These are phyloP conservation scores for Spencermartinsiella ligniputridi DNA, from an alignment of 1,139 yeast genomes.

Conservation along the genomic window DNA sequence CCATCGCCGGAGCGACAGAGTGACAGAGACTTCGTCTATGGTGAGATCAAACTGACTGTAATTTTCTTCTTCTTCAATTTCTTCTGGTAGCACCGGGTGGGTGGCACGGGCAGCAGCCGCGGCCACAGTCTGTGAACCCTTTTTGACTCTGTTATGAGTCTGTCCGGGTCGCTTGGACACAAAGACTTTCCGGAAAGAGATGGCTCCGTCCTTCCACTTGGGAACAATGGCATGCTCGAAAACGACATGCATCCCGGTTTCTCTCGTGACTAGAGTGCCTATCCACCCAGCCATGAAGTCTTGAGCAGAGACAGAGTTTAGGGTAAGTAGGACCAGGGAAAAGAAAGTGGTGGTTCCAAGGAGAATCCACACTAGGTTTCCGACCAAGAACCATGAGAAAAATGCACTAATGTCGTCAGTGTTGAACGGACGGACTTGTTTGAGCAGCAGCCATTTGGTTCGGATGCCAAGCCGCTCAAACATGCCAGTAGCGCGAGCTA, in stretches of 20 bases:
- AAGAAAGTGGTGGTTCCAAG: conserved; percentile 89
- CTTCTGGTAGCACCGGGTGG: conserved; percentile 18
- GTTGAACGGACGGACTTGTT: conserved; percentile 67
- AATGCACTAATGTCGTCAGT: conserved; percentile 87
- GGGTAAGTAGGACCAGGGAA: conserved; percentile 68
- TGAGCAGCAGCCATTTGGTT: conserved; percentile 64
- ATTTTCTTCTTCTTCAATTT: conserved; percentile 72
- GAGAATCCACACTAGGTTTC: conserved; percentile 71
- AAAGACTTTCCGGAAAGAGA: conserved; percentile 77
- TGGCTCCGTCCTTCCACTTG: conserved; percentile 86
- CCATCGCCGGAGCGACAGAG: conserved; percentile 82
- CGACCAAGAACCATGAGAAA: conserved; percentile 85
- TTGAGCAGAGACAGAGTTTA: conserved; percentile 86
- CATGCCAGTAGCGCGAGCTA: conserved; percentile 48
- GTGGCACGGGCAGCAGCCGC: conserved; percentile 38
- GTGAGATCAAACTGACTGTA: conserved; percentile 93
- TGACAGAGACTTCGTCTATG: conserved; percentile 77
- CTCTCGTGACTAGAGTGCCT: conserved; percentile 79
- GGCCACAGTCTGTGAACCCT: conserved; percentile 73
- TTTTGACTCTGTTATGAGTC: conserved; percentile 39
- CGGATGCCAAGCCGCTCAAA: conserved; percentile 52
- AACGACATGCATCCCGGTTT: conserved; percentile 79
- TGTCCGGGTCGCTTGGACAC: conserved; percentile 74
- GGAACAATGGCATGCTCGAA: conserved; percentile 95
- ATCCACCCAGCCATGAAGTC: conserved; percentile 77